These are phyloP conservation scores for Carpinus viminea DNA, from an alignment of 306 rosid species.

Conservation along the genomic window DNA sequence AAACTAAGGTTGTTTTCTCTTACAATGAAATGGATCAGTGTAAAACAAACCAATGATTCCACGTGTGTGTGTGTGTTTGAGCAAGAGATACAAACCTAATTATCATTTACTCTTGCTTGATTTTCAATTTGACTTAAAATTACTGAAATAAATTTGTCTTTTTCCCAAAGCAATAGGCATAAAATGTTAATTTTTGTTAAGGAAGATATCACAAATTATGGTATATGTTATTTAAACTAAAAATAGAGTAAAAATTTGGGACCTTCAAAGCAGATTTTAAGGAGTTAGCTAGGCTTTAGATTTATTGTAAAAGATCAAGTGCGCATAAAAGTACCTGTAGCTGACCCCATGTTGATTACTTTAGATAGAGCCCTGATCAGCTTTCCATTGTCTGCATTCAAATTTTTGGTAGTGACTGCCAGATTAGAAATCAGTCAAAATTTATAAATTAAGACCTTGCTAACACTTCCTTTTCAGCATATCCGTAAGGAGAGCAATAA, in stretches of 20 bases:
- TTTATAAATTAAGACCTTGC: background rate
- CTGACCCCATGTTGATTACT: background rate
- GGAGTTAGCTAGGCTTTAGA: background rate
- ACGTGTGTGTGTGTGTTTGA: too few species aligned
- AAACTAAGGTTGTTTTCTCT: too few species aligned
- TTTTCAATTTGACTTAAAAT: too few species aligned
- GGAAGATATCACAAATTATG: too few species aligned
- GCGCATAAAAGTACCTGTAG: background rate
- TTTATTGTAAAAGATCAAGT: background rate
- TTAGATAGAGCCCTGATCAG: background rate
- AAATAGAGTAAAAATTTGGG: background rate
- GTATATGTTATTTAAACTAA: background rate
- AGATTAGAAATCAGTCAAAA: background rate
- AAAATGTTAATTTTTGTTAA: too few species aligned
- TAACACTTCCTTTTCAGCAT: background rate
- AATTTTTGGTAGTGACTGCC: background rate
- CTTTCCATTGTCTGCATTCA: background rate
- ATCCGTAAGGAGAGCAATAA: background rate
- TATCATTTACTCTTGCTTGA: too few species aligned
- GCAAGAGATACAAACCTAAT: too few species aligned
- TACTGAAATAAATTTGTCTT: too few species aligned
- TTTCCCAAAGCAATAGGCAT: too few species aligned
- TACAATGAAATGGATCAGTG: too few species aligned
- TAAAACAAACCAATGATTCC: too few species aligned
- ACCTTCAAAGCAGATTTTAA: background rate